Base-by-base conservation (phyloP, 164 flowering plant species). In the Saururus chinensis region DNA sequence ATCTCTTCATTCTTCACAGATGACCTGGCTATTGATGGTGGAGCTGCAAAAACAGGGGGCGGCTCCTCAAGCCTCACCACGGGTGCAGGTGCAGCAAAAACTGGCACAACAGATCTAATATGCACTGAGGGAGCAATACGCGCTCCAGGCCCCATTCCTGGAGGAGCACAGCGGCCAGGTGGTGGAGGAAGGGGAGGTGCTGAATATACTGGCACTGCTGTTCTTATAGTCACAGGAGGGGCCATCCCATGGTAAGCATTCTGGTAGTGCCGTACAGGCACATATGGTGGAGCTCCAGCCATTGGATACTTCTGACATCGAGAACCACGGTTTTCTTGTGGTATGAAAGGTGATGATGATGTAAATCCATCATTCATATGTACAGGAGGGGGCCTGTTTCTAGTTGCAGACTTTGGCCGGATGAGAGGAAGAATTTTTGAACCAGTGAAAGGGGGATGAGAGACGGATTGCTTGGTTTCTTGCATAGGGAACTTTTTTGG, bases 391-490 rank as follows among this genome's bases (percentile, higher is more conserved):
- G 72, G 65, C 64, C 85, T 75, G 76, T 58, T 70, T 30, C 81
- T 75, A 64, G 74, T 70, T 64, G 70, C 68, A 25, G 84, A 30
- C 70, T 76, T 87, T 19, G 75, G 89, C 63, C 82, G 80, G 71
- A 93, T 79, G 41, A 93, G 76, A 14, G 96, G 96, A 19, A 93
- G 90, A 56, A 93, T 85, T 75, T 74, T 89, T 14, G 99, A 93
- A 25, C 86, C 80, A n/a, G 85, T 60, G n/a, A 73, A 67, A 49
- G 81, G 70, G 13, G 78, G 79, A 56, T 86, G 92, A 40, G 88
- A 75, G 66, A 79, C 76, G 41, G 88, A 71, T 41, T 90, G 81
- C 61, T 86, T 84, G n/a, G 66, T 75, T 53, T 57, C 69, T 41
- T 76, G 86, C 55, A 75, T 49, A 0, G 79, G 77, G 58, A 85